Base-by-base conservation (phyloP, 805 yeast genomes). In the Candida ulmi region DNA sequence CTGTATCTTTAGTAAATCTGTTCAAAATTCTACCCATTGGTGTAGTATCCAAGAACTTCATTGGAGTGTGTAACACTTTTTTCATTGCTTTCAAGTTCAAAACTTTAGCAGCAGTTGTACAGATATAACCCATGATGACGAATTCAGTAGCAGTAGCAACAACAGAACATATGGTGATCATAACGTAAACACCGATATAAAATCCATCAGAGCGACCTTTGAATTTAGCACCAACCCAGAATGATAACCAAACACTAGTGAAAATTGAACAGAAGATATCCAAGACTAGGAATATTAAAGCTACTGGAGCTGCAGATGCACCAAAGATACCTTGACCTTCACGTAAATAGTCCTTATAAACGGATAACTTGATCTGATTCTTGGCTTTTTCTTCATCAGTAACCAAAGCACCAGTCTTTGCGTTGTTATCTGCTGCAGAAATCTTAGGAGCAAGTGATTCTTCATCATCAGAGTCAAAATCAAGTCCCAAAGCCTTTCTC, bases 1-100 rank as follows among this genome's bases (percentile, higher is more conserved):
- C 95, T 0, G 91, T 82, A 57, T 87, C 95, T 51, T 85, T 85
- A 2, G 95, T 82, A 59, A 87, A 88, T 49, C 95, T 68, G 61
- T 86, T 88, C 57, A 88, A 66, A 42, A 88, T 80, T 48, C 96
- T 71, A 2, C 96, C 96, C 69, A 85, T 72, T 15, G 96, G 96
- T 0, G 95, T 84, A 11, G 87, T 78, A 54, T 88, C 96, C 62
- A 87, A 71, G 57, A 76, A 88, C 1, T 80, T 62, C 91, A 86
- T 85, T 35, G 95, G 95, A 2, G 93, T 79, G 44, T 80, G 80
- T 43, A 88, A 63, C 13, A 88, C 67, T 28, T 67, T 72, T 34
- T 69, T 60, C 39, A 80, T 68, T 0, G 95, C 88, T 36, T 52
- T 49, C 31, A 80, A 63, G 53, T 87, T 87, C 54, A 88, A 64